phyloP scores from a whole-genome alignment of 2,329 filamentous ascomycete species.

The Sclerotinia subarctica region DNA sequence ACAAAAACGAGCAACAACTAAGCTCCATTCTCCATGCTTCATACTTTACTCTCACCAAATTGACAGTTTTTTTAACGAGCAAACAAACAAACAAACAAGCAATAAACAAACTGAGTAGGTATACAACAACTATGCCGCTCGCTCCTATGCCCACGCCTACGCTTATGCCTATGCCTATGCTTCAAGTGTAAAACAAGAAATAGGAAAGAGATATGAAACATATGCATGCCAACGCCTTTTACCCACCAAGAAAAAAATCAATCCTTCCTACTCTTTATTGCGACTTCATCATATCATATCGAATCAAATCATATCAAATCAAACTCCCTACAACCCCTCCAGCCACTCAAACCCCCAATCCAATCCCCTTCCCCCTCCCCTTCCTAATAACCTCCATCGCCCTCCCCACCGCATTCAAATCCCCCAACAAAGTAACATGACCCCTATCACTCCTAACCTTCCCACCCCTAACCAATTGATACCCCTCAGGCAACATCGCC shows the following conservation, averaged over 20 bases:
- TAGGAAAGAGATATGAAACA: neutral
- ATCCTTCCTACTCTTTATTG: neutral
- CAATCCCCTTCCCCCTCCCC: constrained; percentile 70
- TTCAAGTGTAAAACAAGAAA: neutral
- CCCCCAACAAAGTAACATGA: constrained; percentile 83
- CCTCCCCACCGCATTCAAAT: constrained; percentile 74
- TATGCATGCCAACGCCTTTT: neutral
- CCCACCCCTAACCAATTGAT: constrained; percentile 69
- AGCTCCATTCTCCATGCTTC: neutral
- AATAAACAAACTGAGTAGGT: neutral
- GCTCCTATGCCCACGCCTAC: neutral
- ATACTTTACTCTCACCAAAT: neutral
- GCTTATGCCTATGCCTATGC: neutral
- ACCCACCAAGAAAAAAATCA: neutral
- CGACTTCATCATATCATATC: neutral
- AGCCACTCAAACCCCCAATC: constrained; percentile 48
- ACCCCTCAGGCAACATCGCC: constrained; percentile 80
- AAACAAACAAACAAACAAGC: too few relatives aligned
- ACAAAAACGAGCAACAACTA: neutral
- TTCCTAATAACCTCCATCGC: constrained; percentile 66
- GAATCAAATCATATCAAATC: neutral
- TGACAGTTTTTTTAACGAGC: too few relatives aligned
- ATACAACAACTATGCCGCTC: neutral
- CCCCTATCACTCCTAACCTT: constrained; percentile 77
- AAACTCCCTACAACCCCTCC: neutral